These are phyloP conservation scores for Lavandula angustifolia DNA, from an alignment of 257 asterid genomes.

Conservation along the genomic window DNA sequence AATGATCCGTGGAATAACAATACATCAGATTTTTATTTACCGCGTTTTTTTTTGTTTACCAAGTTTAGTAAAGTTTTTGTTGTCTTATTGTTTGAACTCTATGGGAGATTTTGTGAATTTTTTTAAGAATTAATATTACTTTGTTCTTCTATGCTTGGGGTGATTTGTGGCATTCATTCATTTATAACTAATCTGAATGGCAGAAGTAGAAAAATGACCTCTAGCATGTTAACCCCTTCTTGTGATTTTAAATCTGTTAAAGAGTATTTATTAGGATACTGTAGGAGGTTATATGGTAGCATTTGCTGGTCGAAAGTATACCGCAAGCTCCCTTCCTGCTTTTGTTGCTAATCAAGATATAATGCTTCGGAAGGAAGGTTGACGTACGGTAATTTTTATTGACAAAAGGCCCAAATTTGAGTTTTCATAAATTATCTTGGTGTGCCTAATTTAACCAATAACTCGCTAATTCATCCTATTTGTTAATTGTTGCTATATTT, in stretches of 20 bases:
- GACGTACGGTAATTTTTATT: too few relatives aligned
- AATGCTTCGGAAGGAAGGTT: too few relatives aligned
- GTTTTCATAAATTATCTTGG: too few relatives aligned
- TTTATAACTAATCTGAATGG: slow-evolving; percentile 12
- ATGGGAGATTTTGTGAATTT: neutral
- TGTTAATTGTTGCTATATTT: too few relatives aligned
- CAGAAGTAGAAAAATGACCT: neutral
- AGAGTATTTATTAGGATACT: slow-evolving; percentile 50
- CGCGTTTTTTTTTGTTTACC: too few relatives aligned
- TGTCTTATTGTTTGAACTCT: neutral
- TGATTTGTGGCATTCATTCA: neutral
- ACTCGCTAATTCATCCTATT: too few relatives aligned
- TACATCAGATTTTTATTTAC: too few relatives aligned
- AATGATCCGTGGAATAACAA: too few relatives aligned
- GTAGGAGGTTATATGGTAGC: slow-evolving; percentile 98
- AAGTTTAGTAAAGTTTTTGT: neutral
- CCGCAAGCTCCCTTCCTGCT: slow-evolving; percentile 88
- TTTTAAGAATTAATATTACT: slow-evolving; percentile 1
- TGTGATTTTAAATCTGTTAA: slow-evolving; percentile 8
- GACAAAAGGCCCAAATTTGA: too few relatives aligned
- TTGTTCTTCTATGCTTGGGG: neutral
- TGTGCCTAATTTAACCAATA: too few relatives aligned
- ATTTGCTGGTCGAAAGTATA: slow-evolving; percentile 89
- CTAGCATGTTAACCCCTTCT: neutral
- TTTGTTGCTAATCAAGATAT: slow-evolving; percentile 83